A percentile compares a stretch with the other conserved stretches of the same genome.
Conservation (phyloP, 31 red algal genomes). For the Odonthalia washingtoniensis region DNA sequence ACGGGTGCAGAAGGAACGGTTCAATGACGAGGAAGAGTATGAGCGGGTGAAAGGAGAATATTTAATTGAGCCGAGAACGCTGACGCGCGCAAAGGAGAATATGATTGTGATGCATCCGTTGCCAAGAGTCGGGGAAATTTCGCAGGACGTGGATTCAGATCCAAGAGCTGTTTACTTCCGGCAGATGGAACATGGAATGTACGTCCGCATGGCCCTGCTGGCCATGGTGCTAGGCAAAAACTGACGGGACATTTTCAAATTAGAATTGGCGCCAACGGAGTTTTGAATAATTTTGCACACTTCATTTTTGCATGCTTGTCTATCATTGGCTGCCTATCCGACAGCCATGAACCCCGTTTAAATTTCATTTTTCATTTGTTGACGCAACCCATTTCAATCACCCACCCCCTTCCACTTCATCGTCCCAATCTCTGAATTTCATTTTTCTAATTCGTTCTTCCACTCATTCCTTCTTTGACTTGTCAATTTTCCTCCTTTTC, state of each 20-base stretch:
- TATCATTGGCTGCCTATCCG: background rate
- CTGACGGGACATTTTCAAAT: background rate
- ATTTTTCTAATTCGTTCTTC: too few species aligned
- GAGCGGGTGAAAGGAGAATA: conserved; percentile 73
- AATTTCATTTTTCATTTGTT: background rate
- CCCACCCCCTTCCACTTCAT: too few species aligned
- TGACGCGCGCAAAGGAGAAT: conserved; percentile 92
- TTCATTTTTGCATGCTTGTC: background rate
- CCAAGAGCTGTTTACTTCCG: conserved; percentile 98
- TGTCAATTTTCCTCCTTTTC: too few species aligned
- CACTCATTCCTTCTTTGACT: too few species aligned
- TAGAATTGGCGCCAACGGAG: background rate
- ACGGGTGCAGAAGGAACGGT: conserved; percentile 93
- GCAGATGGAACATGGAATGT: conserved; percentile 99
- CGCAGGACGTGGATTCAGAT: conserved; percentile 87
- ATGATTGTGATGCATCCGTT: conserved; percentile 99
- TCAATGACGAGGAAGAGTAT: conserved; percentile 63
- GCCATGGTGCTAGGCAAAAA: conserved; percentile 95
- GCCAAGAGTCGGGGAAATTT: conserved; percentile 92
- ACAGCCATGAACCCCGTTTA: background rate
- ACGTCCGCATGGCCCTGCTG: conserved; percentile 97
- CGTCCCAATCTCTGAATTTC: too few species aligned
- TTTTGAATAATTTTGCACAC: background rate
- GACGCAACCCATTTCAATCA: too few species aligned
- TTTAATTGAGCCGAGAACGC: conserved; percentile 77